Evolutionary conservation across 2,329 filamentous ascomycete species (phyloP).

Genomic region (Fusarium citri): DNA sequence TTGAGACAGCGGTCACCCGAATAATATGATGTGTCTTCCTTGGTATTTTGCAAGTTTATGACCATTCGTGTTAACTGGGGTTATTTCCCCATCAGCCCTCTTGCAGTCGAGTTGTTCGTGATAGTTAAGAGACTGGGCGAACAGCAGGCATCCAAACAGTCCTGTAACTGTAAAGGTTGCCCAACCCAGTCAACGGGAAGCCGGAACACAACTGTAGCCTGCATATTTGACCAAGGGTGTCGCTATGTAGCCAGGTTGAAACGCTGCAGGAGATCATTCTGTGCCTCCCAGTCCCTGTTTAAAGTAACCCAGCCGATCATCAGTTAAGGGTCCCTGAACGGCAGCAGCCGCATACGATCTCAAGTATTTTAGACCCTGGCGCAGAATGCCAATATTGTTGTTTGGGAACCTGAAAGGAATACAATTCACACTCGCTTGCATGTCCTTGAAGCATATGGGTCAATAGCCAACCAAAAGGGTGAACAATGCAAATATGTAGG

Average conservation of each 20-base stretch:
- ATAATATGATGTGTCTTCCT: not conserved
- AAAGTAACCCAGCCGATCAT: constrained; percentile 23
- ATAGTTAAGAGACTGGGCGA: not conserved
- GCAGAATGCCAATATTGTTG: constrained; percentile 1
- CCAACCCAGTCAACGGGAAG: constrained; percentile 19
- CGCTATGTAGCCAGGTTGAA: constrained; percentile 5
- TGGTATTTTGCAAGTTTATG: not conserved
- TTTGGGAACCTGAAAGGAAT: not conserved
- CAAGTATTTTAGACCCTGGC: constrained; percentile 11
- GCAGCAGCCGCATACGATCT: constrained; percentile 43
- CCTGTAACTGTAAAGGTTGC: not conserved
- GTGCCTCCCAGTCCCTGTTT: constrained; percentile 35
- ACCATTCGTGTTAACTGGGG: not conserved
- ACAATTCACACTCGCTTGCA: constrained; percentile 1
- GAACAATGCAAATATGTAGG: not conserved
- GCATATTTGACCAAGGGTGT: constrained; percentile 29
- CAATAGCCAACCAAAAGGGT: not conserved
- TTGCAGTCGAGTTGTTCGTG: not conserved
- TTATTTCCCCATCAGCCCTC: not conserved
- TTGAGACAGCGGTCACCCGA: not conserved
- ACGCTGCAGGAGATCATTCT: constrained; percentile 42
- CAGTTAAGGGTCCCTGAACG: constrained; percentile 38
- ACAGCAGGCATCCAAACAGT: not conserved
- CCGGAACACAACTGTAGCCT: constrained; percentile 19
- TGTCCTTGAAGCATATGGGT: not conserved